These are phyloP conservation scores for Diaporthe longicolla DNA, from an alignment of 2,329 filamentous ascomycete species.

Conservation along the genomic window DNA sequence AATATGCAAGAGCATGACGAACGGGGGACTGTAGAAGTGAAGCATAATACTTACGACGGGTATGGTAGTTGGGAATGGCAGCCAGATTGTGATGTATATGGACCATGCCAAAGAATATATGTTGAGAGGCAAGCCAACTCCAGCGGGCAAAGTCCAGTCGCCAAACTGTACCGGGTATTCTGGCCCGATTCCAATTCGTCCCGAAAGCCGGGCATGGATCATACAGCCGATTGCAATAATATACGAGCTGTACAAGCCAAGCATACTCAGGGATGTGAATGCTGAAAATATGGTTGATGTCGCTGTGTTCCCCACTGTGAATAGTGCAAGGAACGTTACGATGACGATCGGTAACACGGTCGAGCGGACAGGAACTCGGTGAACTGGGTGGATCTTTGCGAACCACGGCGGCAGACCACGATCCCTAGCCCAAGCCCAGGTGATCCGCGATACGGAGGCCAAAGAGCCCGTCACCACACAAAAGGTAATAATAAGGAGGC, in stretches of 20 bases:
- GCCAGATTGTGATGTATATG: slow-evolving; percentile 39
- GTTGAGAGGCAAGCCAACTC: slow-evolving; percentile 37
- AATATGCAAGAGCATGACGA: background rate
- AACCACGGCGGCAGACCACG: slow-evolving; percentile 50
- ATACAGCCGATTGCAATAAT: slow-evolving; percentile 44
- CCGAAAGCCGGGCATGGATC: slow-evolving; percentile 37
- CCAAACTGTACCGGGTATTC: slow-evolving; percentile 19
- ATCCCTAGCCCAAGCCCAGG: slow-evolving; percentile 65
- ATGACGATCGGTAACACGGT: slow-evolving; percentile 40
- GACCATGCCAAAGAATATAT: slow-evolving; percentile 42
- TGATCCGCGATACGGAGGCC: slow-evolving; percentile 62
- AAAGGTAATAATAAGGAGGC: slow-evolving; percentile 55
- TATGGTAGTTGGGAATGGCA: slow-evolving; percentile 42
- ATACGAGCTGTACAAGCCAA: slow-evolving; percentile 39
- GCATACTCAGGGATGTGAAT: slow-evolving; percentile 44
- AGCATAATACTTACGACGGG: slow-evolving; percentile 35
- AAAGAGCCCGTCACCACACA: slow-evolving; percentile 58
- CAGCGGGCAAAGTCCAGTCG: slow-evolving; percentile 40
- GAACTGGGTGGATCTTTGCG: slow-evolving; percentile 6
- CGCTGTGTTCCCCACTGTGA: slow-evolving; percentile 55
- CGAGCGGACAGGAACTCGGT: slow-evolving; percentile 15
- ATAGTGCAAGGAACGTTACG: slow-evolving; percentile 52
- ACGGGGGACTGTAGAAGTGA: background rate
- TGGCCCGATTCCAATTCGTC: background rate
- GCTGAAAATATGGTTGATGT: slow-evolving; percentile 54